Base-by-base conservation (phyloP, 345 rosid species). In the Limnanthes douglasii region DNA sequence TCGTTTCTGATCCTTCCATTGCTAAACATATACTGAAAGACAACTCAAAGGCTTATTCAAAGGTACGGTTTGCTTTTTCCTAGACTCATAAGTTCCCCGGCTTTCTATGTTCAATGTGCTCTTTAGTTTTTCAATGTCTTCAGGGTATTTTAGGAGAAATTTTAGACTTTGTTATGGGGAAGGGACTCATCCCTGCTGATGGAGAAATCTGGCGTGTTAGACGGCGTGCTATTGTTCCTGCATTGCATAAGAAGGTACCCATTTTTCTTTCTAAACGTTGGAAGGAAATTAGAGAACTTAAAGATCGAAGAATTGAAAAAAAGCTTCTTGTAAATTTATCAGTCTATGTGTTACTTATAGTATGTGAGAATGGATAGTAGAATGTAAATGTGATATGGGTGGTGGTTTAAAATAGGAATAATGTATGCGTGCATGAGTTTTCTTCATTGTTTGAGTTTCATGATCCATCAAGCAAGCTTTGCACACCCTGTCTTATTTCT, bases 121-220 rank as follows among this genome's bases (percentile, higher is more conserved):
- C 17, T 17, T 33, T 59, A 51, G 38, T 36, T 16, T 39, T 15
- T 34, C 34, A 26, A 11, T 50, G 31, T 49, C 49, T 60, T 52
- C 63, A 88, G 97, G 97, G 95, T 41, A 66, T 88, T 39, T 52
- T 88, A 43, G 93, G 90, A 37, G 97, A 88, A 54, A 88, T 88
- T 68, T 63, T 88, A 32, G 90, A 88, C 3, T 88, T 88, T 73
- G 97, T 88, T 15, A 88, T 88, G 97, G 97, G 97, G 9, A 83
- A 56, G 54, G 97, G 97, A 48, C 84, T 88, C 31, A 88, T 88
- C 32, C 95, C 97, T 0, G 97, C 97, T 25, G 95, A 88, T 68
- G 95, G 84, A 4, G 95, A 83, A 59, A 55, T 79, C 57, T 88
- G 97, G 97, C 88, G 92, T 47, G 66, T 72, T 48, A 61, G 97